These are phyloP conservation scores for Botrytis hyacinthi DNA, from an alignment of 2,329 filamentous ascomycete genomes.

Conservation along the genomic window DNA sequence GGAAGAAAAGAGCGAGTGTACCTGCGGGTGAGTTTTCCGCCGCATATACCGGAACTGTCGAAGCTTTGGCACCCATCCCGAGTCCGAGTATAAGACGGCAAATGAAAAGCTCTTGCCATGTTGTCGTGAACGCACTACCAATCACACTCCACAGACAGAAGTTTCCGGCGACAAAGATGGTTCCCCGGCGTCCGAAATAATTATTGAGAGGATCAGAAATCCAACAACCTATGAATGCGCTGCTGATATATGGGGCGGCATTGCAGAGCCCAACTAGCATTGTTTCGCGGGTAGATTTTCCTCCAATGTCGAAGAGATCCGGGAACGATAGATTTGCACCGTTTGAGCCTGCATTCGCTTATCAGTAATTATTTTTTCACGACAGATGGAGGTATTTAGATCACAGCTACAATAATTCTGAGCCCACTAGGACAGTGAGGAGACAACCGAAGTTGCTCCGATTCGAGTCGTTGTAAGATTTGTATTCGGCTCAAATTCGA, in stretches of 20 bases:
- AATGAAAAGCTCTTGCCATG: slow-evolving; percentile 56
- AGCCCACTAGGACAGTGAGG: not conserved
- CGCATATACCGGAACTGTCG: slow-evolving; percentile 51
- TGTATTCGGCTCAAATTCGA: not conserved
- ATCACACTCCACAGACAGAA: slow-evolving; percentile 62
- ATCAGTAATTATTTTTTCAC: not conserved
- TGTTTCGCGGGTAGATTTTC: slow-evolving; percentile 44
- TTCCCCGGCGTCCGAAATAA: slow-evolving; percentile 57
- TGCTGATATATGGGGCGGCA: slow-evolving; percentile 43
- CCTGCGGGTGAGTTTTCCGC: slow-evolving; percentile 54
- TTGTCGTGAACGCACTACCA: slow-evolving; percentile 57
- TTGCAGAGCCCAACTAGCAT: slow-evolving; percentile 61
- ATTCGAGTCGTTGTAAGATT: not conserved
- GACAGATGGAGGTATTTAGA: too few relatives aligned
- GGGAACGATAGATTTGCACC: slow-evolving; percentile 50
- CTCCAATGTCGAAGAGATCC: slow-evolving; percentile 44
- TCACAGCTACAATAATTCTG: not conserved
- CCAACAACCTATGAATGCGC: slow-evolving; percentile 46
- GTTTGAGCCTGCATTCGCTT: slow-evolving; percentile 45
- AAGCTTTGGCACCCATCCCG: slow-evolving; percentile 58
- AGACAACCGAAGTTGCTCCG: not conserved
- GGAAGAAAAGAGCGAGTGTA: slow-evolving; percentile 24
- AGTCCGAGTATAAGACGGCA: slow-evolving; percentile 58
- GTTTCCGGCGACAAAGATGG: slow-evolving; percentile 61
- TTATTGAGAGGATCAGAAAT: slow-evolving; percentile 61